These are phyloP conservation scores for Podila horticola DNA, from an alignment of 192 early-diverging fungal species.

Conservation along the genomic window DNA sequence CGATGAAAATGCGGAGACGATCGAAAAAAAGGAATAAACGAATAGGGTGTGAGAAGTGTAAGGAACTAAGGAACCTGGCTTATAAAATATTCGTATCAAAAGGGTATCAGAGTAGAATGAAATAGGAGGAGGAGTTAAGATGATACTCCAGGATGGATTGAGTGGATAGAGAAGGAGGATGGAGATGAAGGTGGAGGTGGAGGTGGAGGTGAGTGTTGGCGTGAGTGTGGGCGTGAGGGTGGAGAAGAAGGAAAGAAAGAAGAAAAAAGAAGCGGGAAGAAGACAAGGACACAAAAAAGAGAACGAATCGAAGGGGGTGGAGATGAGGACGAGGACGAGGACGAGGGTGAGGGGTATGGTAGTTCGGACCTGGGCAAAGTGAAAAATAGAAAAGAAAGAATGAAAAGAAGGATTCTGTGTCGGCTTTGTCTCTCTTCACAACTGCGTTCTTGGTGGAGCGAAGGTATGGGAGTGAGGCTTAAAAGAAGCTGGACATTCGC, in stretches of 20 bases:
- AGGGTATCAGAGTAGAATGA: too few relatives aligned
- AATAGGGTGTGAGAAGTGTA: neutral
- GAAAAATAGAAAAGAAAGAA: neutral
- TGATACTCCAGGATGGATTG: too few relatives aligned
- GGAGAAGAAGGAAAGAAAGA: neutral
- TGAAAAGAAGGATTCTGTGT: neutral
- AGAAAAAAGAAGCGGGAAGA: neutral
- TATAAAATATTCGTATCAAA: neutral
- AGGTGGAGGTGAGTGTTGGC: neutral
- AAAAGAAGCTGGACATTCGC: too few relatives aligned
- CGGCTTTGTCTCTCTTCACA: neutral
- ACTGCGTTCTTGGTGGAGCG: neutral
- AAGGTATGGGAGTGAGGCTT: neutral
- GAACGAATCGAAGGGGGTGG: too few relatives aligned
- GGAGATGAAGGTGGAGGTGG: neutral
- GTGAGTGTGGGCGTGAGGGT: neutral
- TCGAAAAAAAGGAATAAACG: neutral
- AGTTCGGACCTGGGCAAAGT: neutral
- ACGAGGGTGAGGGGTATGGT: too few relatives aligned
- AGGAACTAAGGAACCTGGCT: neutral
- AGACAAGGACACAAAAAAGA: neutral
- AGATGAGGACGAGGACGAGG: too few relatives aligned
- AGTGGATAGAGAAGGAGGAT: constrained; percentile 1
- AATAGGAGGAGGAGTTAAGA: neutral
- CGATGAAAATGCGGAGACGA: neutral